phyloP scores from a whole-genome alignment of 257 asterid genomes.

The Prunella vulgaris region DNA sequence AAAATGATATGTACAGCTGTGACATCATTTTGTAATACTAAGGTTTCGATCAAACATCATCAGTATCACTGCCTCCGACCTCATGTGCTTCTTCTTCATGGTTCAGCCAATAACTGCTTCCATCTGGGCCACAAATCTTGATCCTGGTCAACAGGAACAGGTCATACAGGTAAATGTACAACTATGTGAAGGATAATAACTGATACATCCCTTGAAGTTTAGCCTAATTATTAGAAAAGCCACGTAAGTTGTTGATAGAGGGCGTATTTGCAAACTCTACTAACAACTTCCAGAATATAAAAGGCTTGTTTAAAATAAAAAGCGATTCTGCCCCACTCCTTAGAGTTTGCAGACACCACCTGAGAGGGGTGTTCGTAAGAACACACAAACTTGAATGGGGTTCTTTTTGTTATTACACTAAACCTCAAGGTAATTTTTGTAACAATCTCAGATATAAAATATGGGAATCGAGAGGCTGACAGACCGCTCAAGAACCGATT shows the following conservation, averaged over 20 bases:
- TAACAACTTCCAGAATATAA: background rate
- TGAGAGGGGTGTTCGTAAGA: background rate
- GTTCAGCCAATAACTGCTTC: conserved; percentile 49
- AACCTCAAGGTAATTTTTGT: background rate
- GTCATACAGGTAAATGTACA: background rate
- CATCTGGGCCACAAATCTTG: conserved; percentile 65
- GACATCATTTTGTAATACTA: background rate
- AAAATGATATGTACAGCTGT: conserved; percentile 40
- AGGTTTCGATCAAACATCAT: conserved; percentile 41
- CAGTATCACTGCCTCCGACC: conserved; percentile 51
- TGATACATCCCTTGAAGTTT: background rate
- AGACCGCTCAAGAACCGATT: conserved; percentile 82
- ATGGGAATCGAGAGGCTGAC: conserved; percentile 21
- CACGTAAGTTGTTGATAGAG: background rate
- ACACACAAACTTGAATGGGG: background rate
- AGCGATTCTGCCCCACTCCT: too few species aligned
- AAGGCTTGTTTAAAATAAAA: too few species aligned
- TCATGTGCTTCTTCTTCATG: conserved; percentile 35
- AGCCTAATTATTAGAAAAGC: background rate
- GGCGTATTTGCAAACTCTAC: background rate
- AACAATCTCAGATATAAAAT: background rate
- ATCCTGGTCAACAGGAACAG: conserved; percentile 37
- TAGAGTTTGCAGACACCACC: background rate
- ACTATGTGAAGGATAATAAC: background rate
- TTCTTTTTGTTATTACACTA: background rate